phyloP scores from a whole-genome alignment of 2,329 filamentous ascomycete species.

The Trichoderma afroharzianum region DNA sequence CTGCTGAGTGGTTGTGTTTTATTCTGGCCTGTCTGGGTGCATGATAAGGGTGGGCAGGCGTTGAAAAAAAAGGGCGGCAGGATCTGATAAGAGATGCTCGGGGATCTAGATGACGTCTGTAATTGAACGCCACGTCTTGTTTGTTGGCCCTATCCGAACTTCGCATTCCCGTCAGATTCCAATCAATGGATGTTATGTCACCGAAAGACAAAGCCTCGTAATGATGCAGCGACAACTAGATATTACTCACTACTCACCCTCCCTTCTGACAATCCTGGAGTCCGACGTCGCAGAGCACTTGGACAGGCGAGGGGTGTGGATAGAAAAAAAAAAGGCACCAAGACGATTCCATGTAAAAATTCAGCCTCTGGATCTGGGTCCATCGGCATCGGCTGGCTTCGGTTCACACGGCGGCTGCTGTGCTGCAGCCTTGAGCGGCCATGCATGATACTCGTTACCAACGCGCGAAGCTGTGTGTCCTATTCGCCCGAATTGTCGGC shows the following conservation, averaged over 20 bases:
- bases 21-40: not conserved
- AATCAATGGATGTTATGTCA: not conserved
- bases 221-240: not conserved
- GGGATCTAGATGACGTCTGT: conserved; percentile 2
- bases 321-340: not conserved
- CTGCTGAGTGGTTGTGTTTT: conserved; percentile 1
- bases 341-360: not conserved
- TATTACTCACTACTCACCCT: not conserved
- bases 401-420: conserved; percentile 10
- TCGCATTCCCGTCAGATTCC: not conserved
- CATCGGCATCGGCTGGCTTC: conserved; percentile 18
- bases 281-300: conserved; percentile 9
- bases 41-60: not conserved
- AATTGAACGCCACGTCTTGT: not conserved
- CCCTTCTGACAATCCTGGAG: not conserved
- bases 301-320: not conserved
- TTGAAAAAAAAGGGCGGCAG: not conserved
- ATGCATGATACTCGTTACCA: not conserved
- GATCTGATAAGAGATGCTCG: not conserved
- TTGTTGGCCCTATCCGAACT: not conserved
- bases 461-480: not conserved
- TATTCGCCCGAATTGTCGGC: not conserved
- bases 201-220: not conserved
- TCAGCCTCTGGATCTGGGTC: not conserved
- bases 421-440: not conserved